A percentile compares a stretch with the other conserved stretches of the same genome.
These are phyloP conservation scores for Phialemonium atrogriseum DNA, from an alignment of 2,329 filamentous ascomycete species.

Conservation along the genomic window DNA sequence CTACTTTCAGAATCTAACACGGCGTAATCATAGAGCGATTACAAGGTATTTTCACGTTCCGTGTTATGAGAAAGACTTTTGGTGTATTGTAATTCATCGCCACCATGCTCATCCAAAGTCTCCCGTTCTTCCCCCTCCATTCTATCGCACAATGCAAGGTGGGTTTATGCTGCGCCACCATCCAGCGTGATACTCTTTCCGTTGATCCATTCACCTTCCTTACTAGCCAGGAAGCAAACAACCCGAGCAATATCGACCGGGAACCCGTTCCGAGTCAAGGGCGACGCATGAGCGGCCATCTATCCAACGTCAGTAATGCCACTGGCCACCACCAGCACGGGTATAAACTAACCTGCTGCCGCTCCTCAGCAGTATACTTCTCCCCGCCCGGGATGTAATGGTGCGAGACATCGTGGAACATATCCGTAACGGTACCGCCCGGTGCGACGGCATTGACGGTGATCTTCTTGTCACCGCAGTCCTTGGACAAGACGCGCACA, in stretches of 20 bases:
- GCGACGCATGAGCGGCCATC: slow-evolving; percentile 28
- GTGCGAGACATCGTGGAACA: slow-evolving; percentile 25
- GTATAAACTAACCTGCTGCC: slow-evolving; percentile 11
- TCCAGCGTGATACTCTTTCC: slow-evolving; percentile 28
- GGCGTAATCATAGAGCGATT: too few species aligned
- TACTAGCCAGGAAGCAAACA: slow-evolving; percentile 22
- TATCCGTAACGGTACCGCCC: slow-evolving; percentile 25
- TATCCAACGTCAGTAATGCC: slow-evolving; percentile 13
- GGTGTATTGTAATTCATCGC: too few species aligned
- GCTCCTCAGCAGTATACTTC: slow-evolving; percentile 14
- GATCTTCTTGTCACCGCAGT: slow-evolving; percentile 26
- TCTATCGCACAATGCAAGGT: too few species aligned
- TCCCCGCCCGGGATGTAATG: slow-evolving; percentile 31
- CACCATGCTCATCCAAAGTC: too few species aligned
- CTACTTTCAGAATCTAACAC: too few species aligned
- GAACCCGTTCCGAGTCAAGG: slow-evolving; percentile 20
- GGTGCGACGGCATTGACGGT: slow-evolving; percentile 27
- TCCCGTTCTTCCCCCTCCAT: too few species aligned
- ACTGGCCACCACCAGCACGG: slow-evolving; percentile 11
- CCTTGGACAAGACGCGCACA: slow-evolving; percentile 17
- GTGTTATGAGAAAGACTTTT: too few species aligned
- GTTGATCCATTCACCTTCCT: slow-evolving; percentile 28
- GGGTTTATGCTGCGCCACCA: slow-evolving; percentile 14
- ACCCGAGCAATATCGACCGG: slow-evolving; percentile 23
- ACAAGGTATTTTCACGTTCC: too few species aligned